Evolutionary conservation across 345 rosid genomes (phyloP).

Genomic region (Combretum micranthum): DNA sequence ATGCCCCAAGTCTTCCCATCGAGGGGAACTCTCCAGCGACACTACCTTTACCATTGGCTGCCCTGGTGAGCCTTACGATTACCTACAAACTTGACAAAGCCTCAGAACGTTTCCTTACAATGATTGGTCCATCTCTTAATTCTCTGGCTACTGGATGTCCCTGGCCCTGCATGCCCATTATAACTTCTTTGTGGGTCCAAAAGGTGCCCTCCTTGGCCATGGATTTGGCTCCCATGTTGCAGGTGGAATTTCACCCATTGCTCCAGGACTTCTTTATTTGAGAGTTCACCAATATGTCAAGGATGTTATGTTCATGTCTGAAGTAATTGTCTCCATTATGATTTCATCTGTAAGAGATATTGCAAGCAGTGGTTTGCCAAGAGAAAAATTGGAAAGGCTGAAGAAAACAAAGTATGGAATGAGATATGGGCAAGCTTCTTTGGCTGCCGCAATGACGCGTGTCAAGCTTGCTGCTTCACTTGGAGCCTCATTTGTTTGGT

Average conservation of each 20-base stretch:
- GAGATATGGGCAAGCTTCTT: slow-evolving; percentile 75
- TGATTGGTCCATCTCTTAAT: slow-evolving; percentile 71
- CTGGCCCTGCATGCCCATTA: slow-evolving; percentile 97
- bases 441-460: slow-evolving; percentile 67
- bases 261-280: slow-evolving; percentile 84
- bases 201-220: slow-evolving; percentile 94
- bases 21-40: slow-evolving; percentile 80
- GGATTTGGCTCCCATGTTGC: slow-evolving; percentile 75
- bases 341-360: slow-evolving; percentile 79
- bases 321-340: slow-evolving; percentile 74
- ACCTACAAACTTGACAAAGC: slow-evolving; percentile 85
- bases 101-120: slow-evolving; percentile 60
- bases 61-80: slow-evolving; percentile 86
- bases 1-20: slow-evolving; percentile 74
- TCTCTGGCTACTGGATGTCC: slow-evolving; percentile 86
- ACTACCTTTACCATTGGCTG: slow-evolving; percentile 95
- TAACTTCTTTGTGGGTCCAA: slow-evolving; percentile 84
- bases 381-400: slow-evolving; percentile 49
- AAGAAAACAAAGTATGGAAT: slow-evolving; percentile 57
- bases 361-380: slow-evolving; percentile 41
- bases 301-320: slow-evolving; percentile 70
- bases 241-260: slow-evolving; percentile 81
- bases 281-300: slow-evolving; percentile 65
- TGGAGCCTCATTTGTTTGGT: slow-evolving; percentile 83
- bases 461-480: slow-evolving; percentile 84